These are phyloP conservation scores for Lycium ferocissimum DNA, from an alignment of 257 asterid species.

Conservation along the genomic window DNA sequence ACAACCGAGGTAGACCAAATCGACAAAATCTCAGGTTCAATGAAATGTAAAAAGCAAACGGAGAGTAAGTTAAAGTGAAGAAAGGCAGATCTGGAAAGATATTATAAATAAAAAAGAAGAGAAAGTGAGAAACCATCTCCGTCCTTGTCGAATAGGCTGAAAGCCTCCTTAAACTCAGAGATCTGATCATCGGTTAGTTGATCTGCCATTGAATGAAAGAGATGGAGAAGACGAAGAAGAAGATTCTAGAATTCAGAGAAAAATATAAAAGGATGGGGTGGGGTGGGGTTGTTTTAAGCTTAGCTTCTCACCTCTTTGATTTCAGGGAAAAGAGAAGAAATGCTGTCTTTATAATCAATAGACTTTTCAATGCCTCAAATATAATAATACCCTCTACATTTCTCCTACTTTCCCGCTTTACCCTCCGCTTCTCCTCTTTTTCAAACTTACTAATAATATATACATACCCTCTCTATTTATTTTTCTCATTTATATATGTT, in stretches of 20 bases:
- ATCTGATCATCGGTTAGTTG: conserved; percentile 37
- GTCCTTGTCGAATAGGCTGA: conserved; percentile 36
- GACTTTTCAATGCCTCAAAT: conserved; percentile 11
- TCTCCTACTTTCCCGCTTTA: conserved; percentile 34
- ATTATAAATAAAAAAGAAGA: background rate
- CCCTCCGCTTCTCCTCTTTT: conserved; percentile 24
- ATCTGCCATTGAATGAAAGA: conserved; percentile 27
- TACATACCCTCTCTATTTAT: background rate
- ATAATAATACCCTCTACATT: background rate
- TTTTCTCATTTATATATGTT: background rate
- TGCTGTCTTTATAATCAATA: conserved; percentile 3
- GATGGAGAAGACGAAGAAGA: background rate
- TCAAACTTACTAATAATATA: background rate
- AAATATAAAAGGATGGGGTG: too few relatives aligned
- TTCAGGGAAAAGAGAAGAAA: conserved; percentile 7
- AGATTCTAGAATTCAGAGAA: background rate
- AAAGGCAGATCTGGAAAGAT: conserved; percentile 13
- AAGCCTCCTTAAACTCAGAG: conserved; percentile 36
- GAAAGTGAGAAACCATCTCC: conserved; percentile 28
- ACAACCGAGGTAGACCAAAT: background rate
- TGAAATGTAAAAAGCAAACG: background rate
- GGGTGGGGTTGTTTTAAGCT: too few relatives aligned
- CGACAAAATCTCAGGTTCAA: background rate
- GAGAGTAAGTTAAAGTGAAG: background rate
- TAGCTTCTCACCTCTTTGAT: conserved; percentile 15